These are phyloP conservation scores for Pseudocercospora vitis DNA, from an alignment of 2,329 filamentous ascomycete species.

Conservation along the genomic window DNA sequence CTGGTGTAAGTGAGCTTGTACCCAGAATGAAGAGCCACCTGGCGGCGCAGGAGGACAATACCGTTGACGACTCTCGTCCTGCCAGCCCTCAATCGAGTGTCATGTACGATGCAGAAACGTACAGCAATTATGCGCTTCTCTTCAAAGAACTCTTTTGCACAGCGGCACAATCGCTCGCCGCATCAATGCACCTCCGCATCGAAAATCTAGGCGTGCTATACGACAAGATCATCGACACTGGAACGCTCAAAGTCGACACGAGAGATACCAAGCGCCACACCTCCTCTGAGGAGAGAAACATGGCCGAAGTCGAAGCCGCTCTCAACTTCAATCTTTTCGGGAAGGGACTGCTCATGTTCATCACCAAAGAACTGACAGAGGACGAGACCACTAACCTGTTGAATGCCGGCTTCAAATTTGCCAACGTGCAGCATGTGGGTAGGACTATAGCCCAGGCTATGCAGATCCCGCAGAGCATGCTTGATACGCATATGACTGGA, in stretches of 20 bases:
- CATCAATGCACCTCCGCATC: slow-evolving; percentile 51
- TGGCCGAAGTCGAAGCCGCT: slow-evolving; percentile 44
- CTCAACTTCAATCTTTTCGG: slow-evolving; percentile 51
- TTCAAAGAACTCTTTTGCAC: slow-evolving; percentile 84
- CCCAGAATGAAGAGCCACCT: slow-evolving; percentile 72
- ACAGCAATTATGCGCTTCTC: slow-evolving; percentile 70
- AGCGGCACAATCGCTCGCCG: slow-evolving; percentile 71
- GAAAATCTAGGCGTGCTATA: slow-evolving; percentile 40
- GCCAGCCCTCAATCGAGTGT: slow-evolving; percentile 35
- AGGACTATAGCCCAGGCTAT: slow-evolving; percentile 69
- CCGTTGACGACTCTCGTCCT: slow-evolving; percentile 33
- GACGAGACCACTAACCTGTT: slow-evolving; percentile 65
- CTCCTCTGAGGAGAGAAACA: slow-evolving; percentile 14
- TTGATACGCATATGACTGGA: slow-evolving; percentile 61
- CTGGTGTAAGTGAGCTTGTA: slow-evolving; percentile 65
- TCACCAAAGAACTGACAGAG: slow-evolving; percentile 64
- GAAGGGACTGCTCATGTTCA: slow-evolving; percentile 76
- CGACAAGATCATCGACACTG: slow-evolving; percentile 41
- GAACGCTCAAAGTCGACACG: slow-evolving; percentile 31
- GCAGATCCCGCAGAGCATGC: slow-evolving; percentile 66
- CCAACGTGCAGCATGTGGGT: slow-evolving; percentile 65
- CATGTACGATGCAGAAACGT: slow-evolving; percentile 55
- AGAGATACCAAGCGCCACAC: slow-evolving; percentile 18
- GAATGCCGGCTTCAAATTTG: slow-evolving; percentile 76
- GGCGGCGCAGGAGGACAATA: slow-evolving; percentile 43